Evolutionary conservation across 106 monocot species (phyloP), one percentile per base, ranked within the genome.

Genomic region (Platanthera guangdongensis): DNA sequence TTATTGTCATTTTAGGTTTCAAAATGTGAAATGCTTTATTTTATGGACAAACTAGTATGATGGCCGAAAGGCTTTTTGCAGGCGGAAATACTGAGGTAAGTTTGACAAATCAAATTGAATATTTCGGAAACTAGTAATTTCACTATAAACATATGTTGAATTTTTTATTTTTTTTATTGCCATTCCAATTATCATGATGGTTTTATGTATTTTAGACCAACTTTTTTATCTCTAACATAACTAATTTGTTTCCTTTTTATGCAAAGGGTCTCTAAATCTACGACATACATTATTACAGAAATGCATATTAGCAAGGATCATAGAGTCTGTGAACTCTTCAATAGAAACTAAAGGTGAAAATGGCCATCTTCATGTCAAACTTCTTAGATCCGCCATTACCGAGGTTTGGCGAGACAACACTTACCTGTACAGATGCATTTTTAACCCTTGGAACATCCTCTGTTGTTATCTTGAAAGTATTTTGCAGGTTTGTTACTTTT

Each of bases 201-300:
- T 57, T 57, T n/a, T n/a, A 5, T 4, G 4, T 57, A n/a, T n/a
- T n/a, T 2, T 57, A 5, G n/a, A 2, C 2, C 2, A n/a, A 59
- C 5, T 5, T 6, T 59, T 6, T 59, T 7, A 59, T 65, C 10
- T 32, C 9, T 65, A 65, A 65, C 65, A 65, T 7, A 65, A 48
- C 15, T 47, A 47, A 70, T 47, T 80, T 80, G 46, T 54, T 45
- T 30, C 87, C 91, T 75, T 81, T 75, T n/a, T 85, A 79, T 78
- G 88, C 89, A 85, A 73, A 82, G 80, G 84, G 74, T 83, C 91
- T 14, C 71, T 85, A n/a, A 53, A 50, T 21, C 73, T 91, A 74
- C 89, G 89, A 7, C 82, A 50, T 70, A 91, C 73, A 52, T 68
- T 89, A 12, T 77, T 94, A 63, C 77, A 60, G 15, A 91, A 78